Conservation (phyloP, 306 rosid species). For the Datisca glomerata region DNA sequence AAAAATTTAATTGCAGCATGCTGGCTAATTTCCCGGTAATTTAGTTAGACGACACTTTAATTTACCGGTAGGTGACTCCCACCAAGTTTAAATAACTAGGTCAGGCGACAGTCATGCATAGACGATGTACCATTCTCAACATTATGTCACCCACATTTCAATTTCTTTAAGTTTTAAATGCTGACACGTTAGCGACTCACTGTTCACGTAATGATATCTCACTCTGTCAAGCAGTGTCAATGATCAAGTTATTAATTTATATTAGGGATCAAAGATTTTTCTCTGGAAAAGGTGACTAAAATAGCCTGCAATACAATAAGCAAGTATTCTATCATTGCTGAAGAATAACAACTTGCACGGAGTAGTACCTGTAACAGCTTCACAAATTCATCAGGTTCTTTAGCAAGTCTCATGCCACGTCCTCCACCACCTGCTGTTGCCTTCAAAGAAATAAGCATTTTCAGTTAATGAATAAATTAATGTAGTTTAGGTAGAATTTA, state of each 20-base stretch:
- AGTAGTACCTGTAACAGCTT: conserved; percentile 79
- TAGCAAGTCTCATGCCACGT: conserved; percentile 98
- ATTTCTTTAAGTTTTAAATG: too few species aligned
- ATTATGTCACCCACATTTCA: too few species aligned
- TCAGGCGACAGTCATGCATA: too few species aligned
- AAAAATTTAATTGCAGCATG: neutral
- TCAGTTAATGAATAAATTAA: conserved; percentile 1
- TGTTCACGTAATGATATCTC: too few species aligned
- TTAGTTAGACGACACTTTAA: neutral
- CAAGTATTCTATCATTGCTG: neutral
- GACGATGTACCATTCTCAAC: too few species aligned
- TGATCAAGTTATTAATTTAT: neutral
- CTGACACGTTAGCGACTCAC: too few species aligned
- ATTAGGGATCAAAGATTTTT: neutral
- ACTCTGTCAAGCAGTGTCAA: too few species aligned
- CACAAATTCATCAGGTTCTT: conserved; percentile 92
- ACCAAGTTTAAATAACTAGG: too few species aligned
- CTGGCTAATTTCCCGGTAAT: neutral
- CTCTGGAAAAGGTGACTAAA: neutral
- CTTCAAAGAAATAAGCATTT: conserved; percentile 27
- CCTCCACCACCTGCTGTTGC: conserved; percentile 99
- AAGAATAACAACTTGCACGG: neutral
- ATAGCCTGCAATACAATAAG: neutral
- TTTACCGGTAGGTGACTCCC: too few species aligned
- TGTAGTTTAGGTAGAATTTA: neutral